Base-by-base conservation (phyloP, 1,284 basidiomycete species). In the Apiotrichum brassicae region DNA sequence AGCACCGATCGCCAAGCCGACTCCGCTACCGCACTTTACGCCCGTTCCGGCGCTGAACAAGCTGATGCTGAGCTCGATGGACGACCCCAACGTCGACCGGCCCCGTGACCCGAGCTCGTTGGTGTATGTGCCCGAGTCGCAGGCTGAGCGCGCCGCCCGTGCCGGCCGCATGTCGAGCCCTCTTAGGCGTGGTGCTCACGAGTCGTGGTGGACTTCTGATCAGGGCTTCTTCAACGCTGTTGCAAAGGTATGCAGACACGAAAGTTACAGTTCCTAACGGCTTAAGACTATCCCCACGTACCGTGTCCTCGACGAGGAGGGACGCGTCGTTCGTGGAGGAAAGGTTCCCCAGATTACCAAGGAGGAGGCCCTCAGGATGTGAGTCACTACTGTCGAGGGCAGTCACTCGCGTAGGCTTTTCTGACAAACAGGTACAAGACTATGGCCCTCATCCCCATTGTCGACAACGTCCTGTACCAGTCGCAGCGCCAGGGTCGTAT, bases 401-500 rank as follows among this genome's bases (percentile, higher is more conserved):
- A 16, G 3, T n/a, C 33, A 7, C 23, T 25, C 12, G n/a, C n/a
- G n/a, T 8, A 35, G 8, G 6, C 19, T 18, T 3, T 8, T 23
- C 45, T 49, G 33, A 53, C 42, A 9, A 43, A 18, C 56, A 85
- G 83, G 58, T 86, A 92, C 63, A 82, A 86, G 69, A 78, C 83
- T 50, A 92, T 92, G 88, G 81, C 82, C 30, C 77, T 91, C 20
- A 76, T 94, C 35, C 91, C 91, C 0, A 82, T 83, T 30, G 77
- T 94, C 64, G 91, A 95, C 73, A 91, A 84, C 57, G 77, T 93
- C 23, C 77, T 95, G 19, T 89, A 92, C 74, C 93, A 92, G 63
- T 82, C 92, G 3, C 91, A 95, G 68, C 80, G 91, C 16, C 91
- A 95, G 72, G 91, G 91, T 24, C 88, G 92, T 65, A 91, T 93